Evolutionary conservation across 768 basidiomycete genomes (phyloP).

Genomic region (Boletales sp.): DNA sequence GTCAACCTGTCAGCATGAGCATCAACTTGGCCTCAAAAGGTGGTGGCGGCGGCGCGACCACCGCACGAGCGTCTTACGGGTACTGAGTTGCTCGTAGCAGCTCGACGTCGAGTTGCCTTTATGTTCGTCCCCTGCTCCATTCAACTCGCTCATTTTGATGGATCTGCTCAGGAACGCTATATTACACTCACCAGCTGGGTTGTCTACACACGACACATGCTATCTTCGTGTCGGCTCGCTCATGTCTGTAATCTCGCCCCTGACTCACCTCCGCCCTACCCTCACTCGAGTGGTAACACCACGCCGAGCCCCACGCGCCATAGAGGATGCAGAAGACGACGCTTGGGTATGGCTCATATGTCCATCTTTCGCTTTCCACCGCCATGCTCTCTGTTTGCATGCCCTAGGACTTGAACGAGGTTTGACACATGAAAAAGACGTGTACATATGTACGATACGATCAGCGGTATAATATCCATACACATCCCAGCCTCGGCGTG

Average conservation of each 20-base stretch:
- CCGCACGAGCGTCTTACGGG: conserved; percentile 38
- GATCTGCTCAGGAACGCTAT: conserved; percentile 13
- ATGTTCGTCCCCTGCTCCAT: conserved; percentile 6
- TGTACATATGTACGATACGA: conserved; percentile 30
- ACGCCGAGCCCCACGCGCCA: conserved; percentile 8
- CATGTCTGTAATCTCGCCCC: conserved; percentile 16
- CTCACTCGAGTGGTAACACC: conserved; percentile 8
- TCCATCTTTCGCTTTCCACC: conserved; percentile 15
- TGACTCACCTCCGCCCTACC: conserved; percentile 7
- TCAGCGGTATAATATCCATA: conserved; percentile 20
- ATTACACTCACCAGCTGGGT: conserved; percentile 12
- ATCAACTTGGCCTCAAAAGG: conserved; percentile 39
- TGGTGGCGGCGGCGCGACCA: conserved; percentile 26
- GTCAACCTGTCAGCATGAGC: conserved; percentile 42
- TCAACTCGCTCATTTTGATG: conserved; percentile 6
- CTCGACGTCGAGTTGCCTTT: background rate
- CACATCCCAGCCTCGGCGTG: conserved; percentile 10
- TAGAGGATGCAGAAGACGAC: conserved; percentile 20
- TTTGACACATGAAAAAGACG: conserved; percentile 11
- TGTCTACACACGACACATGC: conserved; percentile 16
- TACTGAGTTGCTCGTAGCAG: conserved; percentile 26
- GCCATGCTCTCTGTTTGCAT: conserved; percentile 17
- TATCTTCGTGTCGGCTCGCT: conserved; percentile 16
- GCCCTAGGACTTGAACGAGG: conserved; percentile 12
- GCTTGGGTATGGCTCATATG: conserved; percentile 17